Evolutionary conservation across 805 yeast species (phyloP).

Genomic region (Candida ulmi): DNA sequence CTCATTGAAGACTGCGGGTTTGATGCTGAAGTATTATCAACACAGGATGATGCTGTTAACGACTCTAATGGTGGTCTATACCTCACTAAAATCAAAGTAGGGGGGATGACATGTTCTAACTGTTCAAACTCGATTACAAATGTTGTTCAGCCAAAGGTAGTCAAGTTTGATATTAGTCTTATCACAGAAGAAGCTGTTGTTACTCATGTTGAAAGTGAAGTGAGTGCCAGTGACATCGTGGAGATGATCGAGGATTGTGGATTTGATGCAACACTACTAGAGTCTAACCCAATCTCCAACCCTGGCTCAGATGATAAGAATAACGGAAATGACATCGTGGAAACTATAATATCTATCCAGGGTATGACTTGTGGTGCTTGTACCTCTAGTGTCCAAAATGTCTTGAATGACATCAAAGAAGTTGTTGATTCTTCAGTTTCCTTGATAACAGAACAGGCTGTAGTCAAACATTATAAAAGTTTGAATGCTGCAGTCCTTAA

Average conservation of each 20-base stretch:
- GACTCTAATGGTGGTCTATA: background rate
- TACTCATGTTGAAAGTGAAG: constrained; percentile 33
- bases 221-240: constrained; percentile 28
- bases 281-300: constrained; percentile 1
- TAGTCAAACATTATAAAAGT: constrained; percentile 39
- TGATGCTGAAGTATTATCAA: constrained; percentile 12
- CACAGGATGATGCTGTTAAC: background rate
- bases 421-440: constrained; percentile 59
- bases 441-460: constrained; percentile 69
- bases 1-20: constrained; percentile 71
- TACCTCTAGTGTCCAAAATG: constrained; percentile 56
- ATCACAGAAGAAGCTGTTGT: constrained; percentile 71
- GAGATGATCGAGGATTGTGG: constrained; percentile 71
- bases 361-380: constrained; percentile 28
- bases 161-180: constrained; percentile 56
- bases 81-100: constrained; percentile 12
- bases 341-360: constrained; percentile 12
- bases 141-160: constrained; percentile 45
- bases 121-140: constrained; percentile 64
- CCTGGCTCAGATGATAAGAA: background rate
- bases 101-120: constrained; percentile 90
- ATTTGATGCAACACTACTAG: constrained; percentile 43
- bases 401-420: constrained; percentile 43
- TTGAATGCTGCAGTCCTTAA: constrained; percentile 30
- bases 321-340: constrained; percentile 2